Base-by-base conservation (phyloP, 805 yeast species). In the Metschnikowia dekortorum region DNA sequence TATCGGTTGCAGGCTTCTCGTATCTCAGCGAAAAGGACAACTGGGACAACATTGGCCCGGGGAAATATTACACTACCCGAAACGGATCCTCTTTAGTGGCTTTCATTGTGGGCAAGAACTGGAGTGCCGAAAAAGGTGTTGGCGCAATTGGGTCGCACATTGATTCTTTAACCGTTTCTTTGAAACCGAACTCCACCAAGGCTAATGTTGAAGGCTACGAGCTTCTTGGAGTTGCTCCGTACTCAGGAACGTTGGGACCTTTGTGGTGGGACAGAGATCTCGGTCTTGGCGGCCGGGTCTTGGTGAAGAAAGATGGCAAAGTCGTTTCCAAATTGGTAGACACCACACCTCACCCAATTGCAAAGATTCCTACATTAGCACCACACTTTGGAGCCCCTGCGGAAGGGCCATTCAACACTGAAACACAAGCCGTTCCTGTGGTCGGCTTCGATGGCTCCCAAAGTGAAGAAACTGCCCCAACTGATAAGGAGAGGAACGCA, bases 221-320 rank as follows among this genome's bases (percentile, higher is more conserved):
- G 56, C 68, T 85, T 44, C 71, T 89, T 31, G 96, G 95, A 6
- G 89, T 87, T 37, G 92, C 96, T 0, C 89, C 92, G 1, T 89
- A 89, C 64, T 82, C 89, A 18, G 94, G 94, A 33, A 84, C 87
- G 2, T 66, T 85, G 56, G 51, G 50, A n/a, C 74, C 75, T 22
- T 67, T 80, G 39, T 85, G 95, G 90, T 82, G 87, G 77, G 96
- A 89, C 66, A 79, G 96, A 64, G 96, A 89, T 65, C 76, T 89
- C 52, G 94, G 95, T 42, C 66, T 89, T 53, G 96, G 90, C 46
- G 96, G 96, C 42, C 75, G 89, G 52, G 78, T 89, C 26, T 70
- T 87, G 47, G 79, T 81, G 47, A 78, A 74, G 57, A 61, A 56
- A 14, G 31, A 50, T 8, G 68, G 72, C 4, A 65, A 66, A 47